These are phyloP conservation scores for Capsaspora owczarzaki DNA, from an alignment of 78 protist genomes.

Conservation along the genomic window DNA sequence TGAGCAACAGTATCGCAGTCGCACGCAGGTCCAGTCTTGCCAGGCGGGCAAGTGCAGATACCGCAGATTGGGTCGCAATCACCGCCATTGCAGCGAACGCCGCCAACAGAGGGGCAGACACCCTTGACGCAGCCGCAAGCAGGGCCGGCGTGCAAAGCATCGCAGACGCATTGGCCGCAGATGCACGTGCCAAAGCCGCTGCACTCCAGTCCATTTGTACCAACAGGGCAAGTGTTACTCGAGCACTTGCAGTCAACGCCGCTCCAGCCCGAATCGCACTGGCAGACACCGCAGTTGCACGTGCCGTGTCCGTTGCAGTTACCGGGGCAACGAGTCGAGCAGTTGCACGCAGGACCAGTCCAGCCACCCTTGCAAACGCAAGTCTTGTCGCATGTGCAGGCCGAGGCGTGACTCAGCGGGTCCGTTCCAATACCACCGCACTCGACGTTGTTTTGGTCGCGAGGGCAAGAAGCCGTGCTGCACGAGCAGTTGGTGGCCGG, in stretches of 20 bases:
- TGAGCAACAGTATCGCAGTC: too few relatives aligned
- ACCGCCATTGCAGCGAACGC: too few relatives aligned
- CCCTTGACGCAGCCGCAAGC: neutral
- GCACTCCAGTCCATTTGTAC: neutral
- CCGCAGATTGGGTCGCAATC: neutral
- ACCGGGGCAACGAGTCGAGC: neutral
- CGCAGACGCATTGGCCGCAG: neutral
- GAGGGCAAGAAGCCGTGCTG: neutral
- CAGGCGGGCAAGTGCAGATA: neutral
- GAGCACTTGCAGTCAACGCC: neutral
- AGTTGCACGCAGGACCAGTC: neutral
- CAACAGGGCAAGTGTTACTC: neutral
- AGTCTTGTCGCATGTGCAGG: neutral
- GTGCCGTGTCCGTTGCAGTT: slow-evolving; percentile 2
- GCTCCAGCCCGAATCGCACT: neutral
- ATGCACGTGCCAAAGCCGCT: neutral
- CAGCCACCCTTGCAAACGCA: neutral
- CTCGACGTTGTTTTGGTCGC: neutral
- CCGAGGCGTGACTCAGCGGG: too few relatives aligned
- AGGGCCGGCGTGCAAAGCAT: neutral
- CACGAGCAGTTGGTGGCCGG: neutral
- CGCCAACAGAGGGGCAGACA: neutral
- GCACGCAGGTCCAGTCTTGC: too few relatives aligned
- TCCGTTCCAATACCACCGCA: neutral
- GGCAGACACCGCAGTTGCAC: slow-evolving; percentile 2